Evolutionary conservation across 1,284 basidiomycete genomes (phyloP), one percentile per base, ranked within the genome.

Genomic region (Trichosporon coremiiforme): DNA sequence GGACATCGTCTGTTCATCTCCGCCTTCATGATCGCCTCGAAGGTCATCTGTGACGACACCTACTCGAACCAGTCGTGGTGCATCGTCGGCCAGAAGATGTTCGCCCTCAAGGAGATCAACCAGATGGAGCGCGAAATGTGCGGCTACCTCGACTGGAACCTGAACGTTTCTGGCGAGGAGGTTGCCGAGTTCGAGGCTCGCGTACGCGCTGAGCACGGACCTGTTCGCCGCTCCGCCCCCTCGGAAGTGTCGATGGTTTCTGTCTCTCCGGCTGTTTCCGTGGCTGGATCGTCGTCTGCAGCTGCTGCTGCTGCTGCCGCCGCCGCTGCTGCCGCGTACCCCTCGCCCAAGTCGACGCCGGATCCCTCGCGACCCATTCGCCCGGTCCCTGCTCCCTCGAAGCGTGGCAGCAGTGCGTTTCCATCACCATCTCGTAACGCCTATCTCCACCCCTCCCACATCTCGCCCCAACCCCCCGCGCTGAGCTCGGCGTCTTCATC

Each of bases 61-160:
- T 96, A 95, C 80, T 94, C 92, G 17, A 97, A 97, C 88, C 94
- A 95, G 84, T 94, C 92, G 0, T 97, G 94, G 94, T 89, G 90
- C 22, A 92, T 97, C 66, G 94, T 97, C 64, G 94, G 92, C 0
- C 94, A 96, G 81, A 90, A 90, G 66, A 91, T 95, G 90, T 96
- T 95, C 78, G 89, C 89, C 1, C 83, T 96, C 2, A 88, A 91
- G 53, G 94, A 97, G 86, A 91, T 96, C 77, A 96, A 97, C 82
- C 94, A 95, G 86, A 95, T 96, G 94, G 93, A 95, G 84, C 84
- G 93, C 6, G 93, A 96, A 82, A 94, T 96, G 90, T 95, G 93
- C 80, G 90, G 88, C 33, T 95, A 95, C 79, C 85, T 96, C 36
- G 93, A 95, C 79, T 96, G 94, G 93, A 90, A 94, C 80, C 86